These are phyloP conservation scores for Kurtzmaniella cleridarum DNA, from an alignment of 805 yeast genomes.

Conservation along the genomic window DNA sequence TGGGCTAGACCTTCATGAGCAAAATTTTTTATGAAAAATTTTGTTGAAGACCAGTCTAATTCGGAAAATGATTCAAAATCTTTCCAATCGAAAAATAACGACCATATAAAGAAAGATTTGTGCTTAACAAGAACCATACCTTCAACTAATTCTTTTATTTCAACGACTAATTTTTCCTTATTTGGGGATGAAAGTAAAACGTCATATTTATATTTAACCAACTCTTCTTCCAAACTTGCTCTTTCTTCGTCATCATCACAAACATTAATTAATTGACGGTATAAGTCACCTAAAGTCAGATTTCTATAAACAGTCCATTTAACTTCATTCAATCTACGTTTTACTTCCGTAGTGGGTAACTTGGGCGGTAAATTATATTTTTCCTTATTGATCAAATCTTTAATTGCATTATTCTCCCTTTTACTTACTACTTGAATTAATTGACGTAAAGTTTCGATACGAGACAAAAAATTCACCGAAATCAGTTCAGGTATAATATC, in stretches of 20 bases:
- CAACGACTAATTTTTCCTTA: conserved; percentile 23
- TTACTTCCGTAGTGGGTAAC: conserved; percentile 35
- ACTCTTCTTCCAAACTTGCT: conserved; percentile 51
- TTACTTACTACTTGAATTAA: conserved; percentile 37
- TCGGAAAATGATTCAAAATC: conserved; percentile 50
- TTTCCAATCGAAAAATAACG: conserved; percentile 64
- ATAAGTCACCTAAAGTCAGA: conserved; percentile 50
- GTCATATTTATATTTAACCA: conserved; percentile 52
- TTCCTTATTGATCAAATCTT: conserved; percentile 39
- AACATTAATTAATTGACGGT: conserved; percentile 51
- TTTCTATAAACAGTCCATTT: conserved; percentile 44
- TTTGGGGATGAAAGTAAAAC: conserved; percentile 55
- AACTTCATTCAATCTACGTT: conserved; percentile 29
- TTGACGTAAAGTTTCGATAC: conserved; percentile 32
- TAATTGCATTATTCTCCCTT: conserved; percentile 38
- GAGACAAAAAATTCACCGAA: conserved; percentile 10
- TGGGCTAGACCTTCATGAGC: conserved; percentile 57
- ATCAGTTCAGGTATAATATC: conserved; percentile 38
- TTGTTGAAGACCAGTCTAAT: conserved; percentile 39
- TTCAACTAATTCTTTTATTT: conserved; percentile 52
- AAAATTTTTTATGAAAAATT: conserved; percentile 52
- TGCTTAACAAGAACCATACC: conserved; percentile 71
- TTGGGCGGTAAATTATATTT: conserved; percentile 44
- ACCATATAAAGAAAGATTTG: conserved; percentile 64
- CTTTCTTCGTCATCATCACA: conserved; percentile 58